Conservation (phyloP, 345 rosid genomes). For the Populus tremula region DNA sequence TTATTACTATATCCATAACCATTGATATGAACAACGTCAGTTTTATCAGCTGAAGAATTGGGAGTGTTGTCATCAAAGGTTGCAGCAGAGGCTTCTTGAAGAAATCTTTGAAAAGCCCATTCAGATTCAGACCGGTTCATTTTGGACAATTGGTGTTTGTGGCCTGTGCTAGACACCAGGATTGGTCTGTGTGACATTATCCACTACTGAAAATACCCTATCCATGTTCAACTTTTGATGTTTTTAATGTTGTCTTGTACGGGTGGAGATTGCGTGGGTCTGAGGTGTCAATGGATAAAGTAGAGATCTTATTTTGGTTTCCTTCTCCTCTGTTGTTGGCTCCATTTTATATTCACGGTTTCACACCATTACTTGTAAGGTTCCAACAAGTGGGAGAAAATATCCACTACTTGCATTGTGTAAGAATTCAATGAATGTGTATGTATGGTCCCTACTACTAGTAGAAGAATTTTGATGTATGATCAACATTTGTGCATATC, state of each 20-base stretch:
- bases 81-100: slow-evolving; percentile 19
- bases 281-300: slow-evolving; percentile 31
- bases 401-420: not conserved
- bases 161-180: slow-evolving; percentile 10
- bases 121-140: slow-evolving; percentile 32
- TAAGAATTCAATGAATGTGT: not conserved
- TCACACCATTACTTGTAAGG: not conserved
- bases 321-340: not conserved
- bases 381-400: not conserved
- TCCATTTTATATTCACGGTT: not conserved
- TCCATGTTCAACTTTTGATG: slow-evolving; percentile 6
- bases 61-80: not conserved
- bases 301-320: not conserved
- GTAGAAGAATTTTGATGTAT: not conserved
- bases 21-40: slow-evolving; percentile 13
- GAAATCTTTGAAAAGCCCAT: slow-evolving; percentile 29
- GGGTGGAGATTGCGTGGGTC: slow-evolving; percentile 19
- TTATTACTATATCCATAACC: not conserved
- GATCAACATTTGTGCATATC: not conserved
- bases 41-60: slow-evolving; percentile 6
- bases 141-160: not conserved
- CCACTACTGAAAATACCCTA: slow-evolving; percentile 20
- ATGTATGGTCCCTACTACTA: not conserved
- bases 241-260: not conserved
- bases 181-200: slow-evolving; percentile 4